Evolutionary conservation across 371 early-diverging fungal species (phyloP).

Genomic region (Rhizopus arrhizus): DNA sequence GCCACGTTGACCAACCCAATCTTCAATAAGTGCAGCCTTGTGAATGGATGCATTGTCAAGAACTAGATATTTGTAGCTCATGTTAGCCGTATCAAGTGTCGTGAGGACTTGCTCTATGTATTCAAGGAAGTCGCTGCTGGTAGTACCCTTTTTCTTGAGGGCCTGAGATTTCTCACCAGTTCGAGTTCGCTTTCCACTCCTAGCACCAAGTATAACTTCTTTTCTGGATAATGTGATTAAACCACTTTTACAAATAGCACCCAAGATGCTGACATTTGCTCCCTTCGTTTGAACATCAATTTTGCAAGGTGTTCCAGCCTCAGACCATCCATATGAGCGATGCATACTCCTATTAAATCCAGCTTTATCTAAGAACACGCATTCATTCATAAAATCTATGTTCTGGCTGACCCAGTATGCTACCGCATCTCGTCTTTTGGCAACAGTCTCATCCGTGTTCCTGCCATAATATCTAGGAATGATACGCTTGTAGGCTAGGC

Average conservation of each 20-base stretch:
- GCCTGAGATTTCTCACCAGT: conserved; percentile 16
- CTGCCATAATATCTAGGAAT: conserved; percentile 25
- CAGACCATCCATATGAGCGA: conserved; percentile 23
- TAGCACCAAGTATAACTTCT: conserved; percentile 12
- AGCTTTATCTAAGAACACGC: conserved; percentile 19
- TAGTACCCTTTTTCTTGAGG: conserved; percentile 18
- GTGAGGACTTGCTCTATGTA: conserved; percentile 20
- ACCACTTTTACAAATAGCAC: conserved; percentile 15
- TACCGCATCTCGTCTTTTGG: conserved; percentile 27
- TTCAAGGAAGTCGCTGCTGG: conserved; percentile 17
- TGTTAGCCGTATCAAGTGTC: conserved; percentile 14
- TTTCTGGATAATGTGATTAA: conserved; percentile 19
- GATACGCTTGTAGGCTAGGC: conserved; percentile 29
- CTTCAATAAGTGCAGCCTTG: conserved; percentile 16
- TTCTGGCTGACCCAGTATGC: conserved; percentile 26
- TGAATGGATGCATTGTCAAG: conserved; percentile 24
- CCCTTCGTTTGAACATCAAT: conserved; percentile 22
- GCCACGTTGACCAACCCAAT: conserved; percentile 14
- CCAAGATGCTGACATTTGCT: conserved; percentile 18
- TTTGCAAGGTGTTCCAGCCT: conserved; percentile 23
- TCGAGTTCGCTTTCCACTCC: conserved; percentile 14
- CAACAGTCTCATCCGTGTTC: conserved; percentile 23
- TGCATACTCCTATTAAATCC: conserved; percentile 20
- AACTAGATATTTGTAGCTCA: conserved; percentile 20
- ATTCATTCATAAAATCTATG: conserved; percentile 22